These are phyloP conservation scores for Trametes maxima DNA, from an alignment of 768 basidiomycete species.

Conservation along the genomic window DNA sequence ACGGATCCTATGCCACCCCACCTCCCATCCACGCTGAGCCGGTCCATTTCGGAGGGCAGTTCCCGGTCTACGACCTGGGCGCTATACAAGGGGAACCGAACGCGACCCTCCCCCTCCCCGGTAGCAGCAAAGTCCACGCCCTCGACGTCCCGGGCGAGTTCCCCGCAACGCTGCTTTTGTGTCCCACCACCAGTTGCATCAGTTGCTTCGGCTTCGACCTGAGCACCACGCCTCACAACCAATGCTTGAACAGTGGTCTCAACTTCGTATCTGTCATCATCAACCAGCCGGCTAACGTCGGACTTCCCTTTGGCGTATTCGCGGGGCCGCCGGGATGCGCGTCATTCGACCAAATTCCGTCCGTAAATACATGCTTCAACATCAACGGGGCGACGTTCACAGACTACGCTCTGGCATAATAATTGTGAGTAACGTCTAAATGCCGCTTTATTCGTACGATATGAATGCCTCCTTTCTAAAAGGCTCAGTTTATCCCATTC, in stretches of 20 bases:
- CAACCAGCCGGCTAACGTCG: conserved; percentile 4
- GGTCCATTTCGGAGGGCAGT: neutral
- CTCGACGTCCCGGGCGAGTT: neutral
- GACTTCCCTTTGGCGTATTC: conserved; percentile 2
- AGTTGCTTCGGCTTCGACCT: conserved; percentile 1
- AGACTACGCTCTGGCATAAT: conserved; percentile 1
- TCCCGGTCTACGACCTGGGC: conserved; percentile 7
- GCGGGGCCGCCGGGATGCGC: neutral
- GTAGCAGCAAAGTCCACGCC: neutral
- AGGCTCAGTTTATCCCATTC: no score
- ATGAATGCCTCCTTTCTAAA: neutral
- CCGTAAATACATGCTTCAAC: conserved; percentile 12
- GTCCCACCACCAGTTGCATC: neutral
- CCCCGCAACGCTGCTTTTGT: conserved; percentile 8
- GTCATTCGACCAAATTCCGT: neutral
- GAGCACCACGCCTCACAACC: neutral
- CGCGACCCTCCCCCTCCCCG: conserved; percentile 3
- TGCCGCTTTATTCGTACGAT: no score
- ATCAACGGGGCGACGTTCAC: neutral
- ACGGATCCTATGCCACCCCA: no score
- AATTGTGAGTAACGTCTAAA: neutral
- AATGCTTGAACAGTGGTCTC: neutral
- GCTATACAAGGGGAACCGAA: neutral
- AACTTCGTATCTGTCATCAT: neutral
- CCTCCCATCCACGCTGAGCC: no score